Evolutionary conservation across 306 rosid species (phyloP).

Genomic region (Cucumis sativus): DNA sequence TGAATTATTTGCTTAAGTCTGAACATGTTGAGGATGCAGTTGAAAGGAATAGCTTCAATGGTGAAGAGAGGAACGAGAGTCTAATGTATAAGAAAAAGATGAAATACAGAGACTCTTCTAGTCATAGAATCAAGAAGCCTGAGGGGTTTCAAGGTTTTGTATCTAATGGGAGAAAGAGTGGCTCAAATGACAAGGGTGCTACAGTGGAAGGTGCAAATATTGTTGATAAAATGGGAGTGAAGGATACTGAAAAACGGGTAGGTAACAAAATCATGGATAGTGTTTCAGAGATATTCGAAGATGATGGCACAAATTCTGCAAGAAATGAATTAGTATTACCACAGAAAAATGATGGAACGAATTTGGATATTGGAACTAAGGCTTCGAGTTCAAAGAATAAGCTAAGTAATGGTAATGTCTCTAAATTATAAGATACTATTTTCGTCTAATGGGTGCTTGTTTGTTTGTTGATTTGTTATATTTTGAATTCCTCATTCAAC

Average conservation of each 20-base stretch:
- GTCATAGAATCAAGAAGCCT: slow-evolving; percentile 23
- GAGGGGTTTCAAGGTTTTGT: slow-evolving; percentile 53
- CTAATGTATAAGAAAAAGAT: slow-evolving; percentile 40
- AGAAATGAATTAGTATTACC: neutral
- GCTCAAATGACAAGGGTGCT: neutral
- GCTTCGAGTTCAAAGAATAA: slow-evolving; percentile 2
- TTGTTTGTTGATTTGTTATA: neutral
- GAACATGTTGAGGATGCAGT: slow-evolving; percentile 12
- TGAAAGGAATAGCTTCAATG: slow-evolving; percentile 14
- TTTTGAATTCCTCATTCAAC: neutral
- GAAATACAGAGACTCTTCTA: slow-evolving; percentile 35
- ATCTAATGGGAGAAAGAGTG: slow-evolving; percentile 13
- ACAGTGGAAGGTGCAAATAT: slow-evolving; percentile 14
- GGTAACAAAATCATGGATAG: slow-evolving; percentile 5
- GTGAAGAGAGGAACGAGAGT: slow-evolving; percentile 16
- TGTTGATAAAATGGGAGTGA: slow-evolving; percentile 10
- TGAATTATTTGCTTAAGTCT: slow-evolving; percentile 17
- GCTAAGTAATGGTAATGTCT: slow-evolving; percentile 40
- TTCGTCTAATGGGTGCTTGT: neutral
- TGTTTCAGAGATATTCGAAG: slow-evolving; percentile 9
- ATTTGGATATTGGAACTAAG: slow-evolving; percentile 16
- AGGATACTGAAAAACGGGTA: slow-evolving; percentile 10
- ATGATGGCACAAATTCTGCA: slow-evolving; percentile 9
- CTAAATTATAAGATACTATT: slow-evolving; percentile 10
- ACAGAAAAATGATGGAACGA: slow-evolving; percentile 9